phyloP scores from a whole-genome alignment of 139 green algal species.

The Diplosphaera chodatii region DNA sequence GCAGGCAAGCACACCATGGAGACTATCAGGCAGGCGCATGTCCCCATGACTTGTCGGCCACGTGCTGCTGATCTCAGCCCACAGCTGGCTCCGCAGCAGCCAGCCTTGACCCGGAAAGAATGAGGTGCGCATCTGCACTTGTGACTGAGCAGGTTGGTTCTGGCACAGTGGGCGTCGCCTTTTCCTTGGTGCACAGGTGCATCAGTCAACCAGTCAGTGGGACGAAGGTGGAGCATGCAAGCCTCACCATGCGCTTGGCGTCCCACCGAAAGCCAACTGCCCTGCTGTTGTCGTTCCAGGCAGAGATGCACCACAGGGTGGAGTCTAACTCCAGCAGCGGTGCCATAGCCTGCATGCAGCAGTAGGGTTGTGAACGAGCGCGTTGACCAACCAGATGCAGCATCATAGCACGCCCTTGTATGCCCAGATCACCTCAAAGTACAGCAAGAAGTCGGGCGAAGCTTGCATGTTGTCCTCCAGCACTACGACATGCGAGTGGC shows the following conservation, averaged over 20 bases:
- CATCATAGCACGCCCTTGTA: no score
- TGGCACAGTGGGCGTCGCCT: no score
- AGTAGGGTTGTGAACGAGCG: no score
- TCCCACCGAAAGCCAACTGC: slow-evolving; percentile 21
- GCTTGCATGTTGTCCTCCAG: slow-evolving; percentile 52
- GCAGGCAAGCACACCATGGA: no score
- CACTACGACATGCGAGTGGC: slow-evolving; percentile 35
- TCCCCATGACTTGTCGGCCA: no score
- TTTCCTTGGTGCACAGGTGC: no score
- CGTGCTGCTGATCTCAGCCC: slow-evolving; percentile 28
- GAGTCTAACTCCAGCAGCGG: slow-evolving; percentile 38
- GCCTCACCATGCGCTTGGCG: slow-evolving; percentile 16
- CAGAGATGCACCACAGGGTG: slow-evolving; percentile 34
- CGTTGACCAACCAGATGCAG: no score
- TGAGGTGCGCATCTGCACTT: slow-evolving; percentile 30
- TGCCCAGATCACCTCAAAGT: no score
- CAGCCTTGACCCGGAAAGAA: slow-evolving; percentile 56
- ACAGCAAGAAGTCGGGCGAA: slow-evolving; percentile 38
- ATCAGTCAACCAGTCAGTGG: no score
- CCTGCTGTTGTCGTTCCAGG: slow-evolving; percentile 61
- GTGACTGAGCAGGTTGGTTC: no score
- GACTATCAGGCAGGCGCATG: no score
- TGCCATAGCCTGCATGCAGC: slow-evolving; percentile 28
- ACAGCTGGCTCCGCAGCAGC: slow-evolving; percentile 45
- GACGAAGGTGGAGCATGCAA: no score